Evolutionary conservation across 2,329 filamentous ascomycete species (phyloP), one percentile per base, ranked within the genome.

Genomic region (Arthrobotrys conoides): DNA sequence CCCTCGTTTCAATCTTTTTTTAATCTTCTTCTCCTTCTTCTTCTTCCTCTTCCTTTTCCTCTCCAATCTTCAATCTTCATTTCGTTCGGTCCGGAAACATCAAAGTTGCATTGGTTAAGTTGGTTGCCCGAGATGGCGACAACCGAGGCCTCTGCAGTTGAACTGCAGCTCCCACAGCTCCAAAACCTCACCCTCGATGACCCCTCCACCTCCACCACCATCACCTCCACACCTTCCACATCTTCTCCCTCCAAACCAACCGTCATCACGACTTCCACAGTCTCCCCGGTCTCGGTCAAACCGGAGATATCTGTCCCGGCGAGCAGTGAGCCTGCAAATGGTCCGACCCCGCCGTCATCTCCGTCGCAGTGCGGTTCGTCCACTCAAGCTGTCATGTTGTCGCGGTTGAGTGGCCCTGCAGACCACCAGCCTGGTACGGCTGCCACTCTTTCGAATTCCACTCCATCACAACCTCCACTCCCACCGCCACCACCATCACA

Each of bases 281-380:
- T 20, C 16, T 24, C 20, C 20, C 10, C 22, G 48, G 48, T 6
- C 20, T 16, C 24, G 48, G 5, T 20, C 18, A 51, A 51, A 24
- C 48, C 48, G 48, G 48, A 24, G 2, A 16, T 24, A 22, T 24
- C 48, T 44, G 36, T 20, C 33, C n/a, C 57, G 16, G 41, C 44
- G n/a, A 49, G 41, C 44, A 22, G 44, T 18, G 33, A 18, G 10
- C 33, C 57, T 41, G 57, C 57, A 61, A 72, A 66, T 64, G 76
- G 65, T 33, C 76, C 69, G 20, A 79, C 76, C 55, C 69, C 76
- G 57, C 76, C 76, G 27, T 73, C 76, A 9, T 79, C 76, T 38
- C 69, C 76, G 22, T 66, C 69, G 64, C 76, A 64, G 46, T 59
- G 30, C 44, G 61, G 61, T 71, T 20, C 55, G 38, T 24, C 67